These are phyloP conservation scores for Besnoitia besnoiti DNA, from an alignment of 169 alveolate species.

Conservation along the genomic window DNA sequence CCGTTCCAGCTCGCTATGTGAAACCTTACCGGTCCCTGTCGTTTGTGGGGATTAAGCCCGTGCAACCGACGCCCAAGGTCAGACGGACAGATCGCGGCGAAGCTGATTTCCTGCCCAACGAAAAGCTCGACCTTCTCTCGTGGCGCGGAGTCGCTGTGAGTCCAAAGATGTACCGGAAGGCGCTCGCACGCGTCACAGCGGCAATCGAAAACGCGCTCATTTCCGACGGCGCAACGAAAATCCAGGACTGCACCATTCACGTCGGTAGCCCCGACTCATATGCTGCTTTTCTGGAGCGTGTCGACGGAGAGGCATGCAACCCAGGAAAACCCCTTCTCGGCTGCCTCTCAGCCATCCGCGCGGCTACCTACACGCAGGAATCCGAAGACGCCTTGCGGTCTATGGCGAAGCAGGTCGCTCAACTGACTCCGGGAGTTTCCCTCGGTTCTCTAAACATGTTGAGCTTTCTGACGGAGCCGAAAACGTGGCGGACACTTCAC, in stretches of 20 bases:
- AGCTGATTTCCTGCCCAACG: not conserved
- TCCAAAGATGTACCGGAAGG: not conserved
- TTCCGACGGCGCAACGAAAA: conserved; percentile 17
- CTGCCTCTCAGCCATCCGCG: conserved; percentile 9
- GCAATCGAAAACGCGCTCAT: not conserved
- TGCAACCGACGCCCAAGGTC: not conserved
- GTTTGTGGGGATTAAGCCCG: conserved; percentile 39
- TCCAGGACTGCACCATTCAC: conserved; percentile 7
- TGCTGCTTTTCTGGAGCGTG: not conserved
- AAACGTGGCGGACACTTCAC: conserved; percentile 37
- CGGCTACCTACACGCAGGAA: not conserved
- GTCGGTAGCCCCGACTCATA: not conserved
- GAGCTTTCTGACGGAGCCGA: conserved; percentile 13
- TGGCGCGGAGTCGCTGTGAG: conserved; percentile 43
- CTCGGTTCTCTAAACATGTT: not conserved
- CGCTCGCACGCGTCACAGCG: not conserved
- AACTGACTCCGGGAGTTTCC: not conserved
- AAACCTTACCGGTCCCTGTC: not conserved
- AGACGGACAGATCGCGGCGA: not conserved
- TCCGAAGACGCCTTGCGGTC: no score
- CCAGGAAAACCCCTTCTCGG: conserved; percentile 21
- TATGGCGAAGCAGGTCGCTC: conserved; percentile 18
- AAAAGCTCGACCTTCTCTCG: not conserved
- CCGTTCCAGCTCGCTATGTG: conserved; percentile 38
- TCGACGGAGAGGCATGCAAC: conserved; percentile 28